These are phyloP conservation scores for Pleurostoma richardsiae DNA, from an alignment of 2,329 filamentous ascomycete species.

Conservation along the genomic window DNA sequence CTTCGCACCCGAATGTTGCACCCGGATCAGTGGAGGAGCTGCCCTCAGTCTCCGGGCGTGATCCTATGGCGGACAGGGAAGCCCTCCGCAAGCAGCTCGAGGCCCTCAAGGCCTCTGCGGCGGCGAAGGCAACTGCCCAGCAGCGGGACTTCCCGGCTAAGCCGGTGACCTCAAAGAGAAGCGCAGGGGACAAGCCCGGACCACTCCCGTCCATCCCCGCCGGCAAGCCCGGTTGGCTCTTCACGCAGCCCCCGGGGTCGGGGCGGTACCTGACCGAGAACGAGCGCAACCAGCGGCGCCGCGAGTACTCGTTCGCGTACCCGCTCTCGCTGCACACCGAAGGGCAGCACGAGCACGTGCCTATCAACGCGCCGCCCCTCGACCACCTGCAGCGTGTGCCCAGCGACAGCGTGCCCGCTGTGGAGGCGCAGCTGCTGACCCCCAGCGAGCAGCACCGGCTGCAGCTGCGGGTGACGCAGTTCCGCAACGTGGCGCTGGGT, in stretches of 20 bases:
- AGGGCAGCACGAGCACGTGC: conserved; percentile 23
- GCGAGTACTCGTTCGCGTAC: conserved; percentile 20
- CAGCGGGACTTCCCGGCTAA: no score
- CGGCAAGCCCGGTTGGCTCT: no score
- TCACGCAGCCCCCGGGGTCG: no score
- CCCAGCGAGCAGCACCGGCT: conserved; percentile 31
- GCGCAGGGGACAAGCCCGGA: background rate
- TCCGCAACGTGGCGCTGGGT: conserved; percentile 26
- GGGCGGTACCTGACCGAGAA: background rate
- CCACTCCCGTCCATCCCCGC: no score
- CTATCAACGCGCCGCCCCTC: conserved; percentile 24
- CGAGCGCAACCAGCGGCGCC: conserved; percentile 11
- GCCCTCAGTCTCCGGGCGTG: no score
- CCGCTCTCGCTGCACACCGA: conserved; percentile 16
- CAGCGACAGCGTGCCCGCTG: conserved; percentile 24
- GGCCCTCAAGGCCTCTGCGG: no score
- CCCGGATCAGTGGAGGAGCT: no score
- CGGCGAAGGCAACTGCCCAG: no score
- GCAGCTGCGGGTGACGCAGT: conserved; percentile 24
- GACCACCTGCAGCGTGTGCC: conserved; percentile 30
- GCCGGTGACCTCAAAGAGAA: background rate
- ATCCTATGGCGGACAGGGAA: no score
- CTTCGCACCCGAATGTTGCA: no score
- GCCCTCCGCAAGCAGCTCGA: no score
- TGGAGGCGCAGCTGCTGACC: conserved; percentile 32